A percentile compares a stretch with the other conserved stretches of the same genome.
Evolutionary conservation across 139 green algal genomes (phyloP).

Genomic region (Coelastrella sp.): DNA sequence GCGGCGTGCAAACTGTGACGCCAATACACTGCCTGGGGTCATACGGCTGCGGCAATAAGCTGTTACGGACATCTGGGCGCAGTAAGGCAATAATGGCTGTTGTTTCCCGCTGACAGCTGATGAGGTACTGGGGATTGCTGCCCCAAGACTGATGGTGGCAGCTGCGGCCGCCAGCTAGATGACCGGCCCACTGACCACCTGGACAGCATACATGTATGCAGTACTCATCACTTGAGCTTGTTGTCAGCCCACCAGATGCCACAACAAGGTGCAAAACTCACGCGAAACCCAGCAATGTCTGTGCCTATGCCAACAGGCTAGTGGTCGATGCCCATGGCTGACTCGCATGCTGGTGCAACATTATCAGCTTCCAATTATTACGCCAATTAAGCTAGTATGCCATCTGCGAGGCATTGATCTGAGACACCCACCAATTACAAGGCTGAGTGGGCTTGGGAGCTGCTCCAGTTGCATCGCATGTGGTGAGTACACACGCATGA

Average conservation of each 20-base stretch:
- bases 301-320: too few species aligned
- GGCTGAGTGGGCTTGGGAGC: conserved; percentile 5
- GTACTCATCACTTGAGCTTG: too few species aligned
- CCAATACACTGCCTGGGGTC: conserved; percentile 8
- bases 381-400: too few species aligned
- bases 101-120: conserved; percentile 24
- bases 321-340: too few species aligned
- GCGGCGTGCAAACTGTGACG: background rate
- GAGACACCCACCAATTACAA: background rate
- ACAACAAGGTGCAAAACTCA: too few species aligned
- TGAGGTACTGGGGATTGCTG: conserved; percentile 37
- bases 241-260: too few species aligned
- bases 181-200: background rate
- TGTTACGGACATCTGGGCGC: conserved; percentile 29
- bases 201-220: background rate
- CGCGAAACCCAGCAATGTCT: too few species aligned
- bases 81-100: background rate
- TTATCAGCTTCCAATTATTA: too few species aligned
- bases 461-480: conserved; percentile 27
- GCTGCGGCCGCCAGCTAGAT: conserved; percentile 17
- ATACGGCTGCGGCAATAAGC: conserved; percentile 12
- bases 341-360: too few species aligned
- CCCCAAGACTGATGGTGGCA: background rate
- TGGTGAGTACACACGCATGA: background rate
- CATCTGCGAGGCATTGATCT: too few species aligned